phyloP scores from a whole-genome alignment of 2,329 filamentous ascomycete species.

The Macrophomina pseudophaseolina region DNA sequence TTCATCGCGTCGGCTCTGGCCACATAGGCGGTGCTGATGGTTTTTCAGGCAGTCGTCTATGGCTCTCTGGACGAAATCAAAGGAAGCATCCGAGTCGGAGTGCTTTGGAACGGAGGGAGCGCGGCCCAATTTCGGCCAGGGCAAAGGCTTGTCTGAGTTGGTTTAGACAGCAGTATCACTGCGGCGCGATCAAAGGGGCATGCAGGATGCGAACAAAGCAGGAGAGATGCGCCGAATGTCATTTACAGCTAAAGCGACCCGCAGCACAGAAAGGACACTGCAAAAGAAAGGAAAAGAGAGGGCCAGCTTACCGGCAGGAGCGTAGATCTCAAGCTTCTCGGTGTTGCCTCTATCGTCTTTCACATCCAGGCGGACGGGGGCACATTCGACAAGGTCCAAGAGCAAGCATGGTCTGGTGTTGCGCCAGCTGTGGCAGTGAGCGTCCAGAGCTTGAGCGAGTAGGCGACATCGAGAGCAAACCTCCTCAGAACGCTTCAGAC shows the following conservation, averaged over 20 bases:
- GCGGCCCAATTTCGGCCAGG: conserved; percentile 2
- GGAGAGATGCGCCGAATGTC: too few relatives aligned
- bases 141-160: not conserved
- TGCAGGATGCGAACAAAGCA: too few relatives aligned
- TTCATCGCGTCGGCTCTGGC: not conserved
- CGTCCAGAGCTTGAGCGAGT: not conserved
- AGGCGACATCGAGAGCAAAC: conserved; percentile 1
- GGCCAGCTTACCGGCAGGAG: not conserved
- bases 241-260: too few relatives aligned
- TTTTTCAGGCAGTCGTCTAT: conserved; percentile 5
- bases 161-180: not conserved
- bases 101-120: conserved; percentile 3
- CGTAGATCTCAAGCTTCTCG: conserved; percentile 4
- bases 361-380: not conserved
- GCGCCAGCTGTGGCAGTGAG: not conserved
- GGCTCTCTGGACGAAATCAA: not conserved
- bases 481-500: conserved; percentile 1
- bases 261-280: not conserved
- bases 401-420: conserved; percentile 3
- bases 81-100: conserved; percentile 2
- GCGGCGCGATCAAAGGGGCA: too few relatives aligned
- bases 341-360: not conserved
- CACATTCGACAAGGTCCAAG: conserved; percentile 1
- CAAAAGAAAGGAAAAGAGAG: not conserved
- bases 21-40: not conserved